Evolutionary conservation across 2,329 filamentous ascomycete genomes (phyloP).

Genomic region (Hirsutella rhossiliensis): DNA sequence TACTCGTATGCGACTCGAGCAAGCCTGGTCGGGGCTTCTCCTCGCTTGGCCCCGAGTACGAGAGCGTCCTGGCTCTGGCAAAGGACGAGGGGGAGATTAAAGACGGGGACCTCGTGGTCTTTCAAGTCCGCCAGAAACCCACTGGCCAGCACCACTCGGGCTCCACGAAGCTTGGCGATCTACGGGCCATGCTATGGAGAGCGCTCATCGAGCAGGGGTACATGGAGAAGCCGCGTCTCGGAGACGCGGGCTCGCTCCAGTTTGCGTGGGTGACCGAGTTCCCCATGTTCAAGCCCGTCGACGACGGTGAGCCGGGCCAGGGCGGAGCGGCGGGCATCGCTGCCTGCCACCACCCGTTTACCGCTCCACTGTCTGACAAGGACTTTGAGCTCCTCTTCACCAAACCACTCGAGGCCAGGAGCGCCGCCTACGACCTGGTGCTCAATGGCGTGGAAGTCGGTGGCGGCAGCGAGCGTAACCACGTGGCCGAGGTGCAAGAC

Average conservation of each 20-base stretch:
- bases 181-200: constrained; percentile 60
- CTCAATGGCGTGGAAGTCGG: constrained; percentile 92
- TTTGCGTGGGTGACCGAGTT: constrained; percentile 87
- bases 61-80: constrained; percentile 35
- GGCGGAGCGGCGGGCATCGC: constrained; percentile 69
- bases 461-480: constrained; percentile 86
- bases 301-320: constrained; percentile 57
- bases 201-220: constrained; percentile 52
- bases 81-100: constrained; percentile 29
- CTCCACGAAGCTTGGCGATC: constrained; percentile 58
- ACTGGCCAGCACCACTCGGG: constrained; percentile 44
- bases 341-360: constrained; percentile 93
- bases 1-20: constrained; percentile 62
- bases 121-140: constrained; percentile 62
- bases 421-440: constrained; percentile 91
- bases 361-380: constrained; percentile 58
- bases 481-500: constrained; percentile 70
- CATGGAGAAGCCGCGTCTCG: constrained; percentile 29
- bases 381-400: constrained; percentile 66
- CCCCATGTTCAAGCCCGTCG: constrained; percentile 75
- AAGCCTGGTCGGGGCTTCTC: constrained; percentile 68
- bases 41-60: constrained; percentile 55
- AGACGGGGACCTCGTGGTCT: constrained; percentile 62
- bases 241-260: constrained; percentile 33
- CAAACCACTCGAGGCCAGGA: constrained; percentile 60